Percentiles rank a stretch among this genome's conserved stretches.
phyloP scores from a whole-genome alignment of 176 grass and related monocot species.

The Guadua angustifolia region DNA sequence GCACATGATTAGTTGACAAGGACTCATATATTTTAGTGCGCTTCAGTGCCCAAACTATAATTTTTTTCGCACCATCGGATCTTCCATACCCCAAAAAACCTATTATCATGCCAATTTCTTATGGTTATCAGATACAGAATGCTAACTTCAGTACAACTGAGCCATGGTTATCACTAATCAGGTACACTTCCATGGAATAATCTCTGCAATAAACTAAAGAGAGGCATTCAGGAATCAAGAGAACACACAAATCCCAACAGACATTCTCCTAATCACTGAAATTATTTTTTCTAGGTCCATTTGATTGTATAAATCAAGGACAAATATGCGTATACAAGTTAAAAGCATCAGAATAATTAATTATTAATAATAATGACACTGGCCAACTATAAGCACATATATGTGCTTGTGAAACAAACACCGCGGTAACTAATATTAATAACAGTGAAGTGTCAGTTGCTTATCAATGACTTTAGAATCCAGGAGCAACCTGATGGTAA shows the following conservation, averaged over 20 bases:
- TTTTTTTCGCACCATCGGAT: too few relatives aligned
- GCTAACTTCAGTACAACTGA: neutral
- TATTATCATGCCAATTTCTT: neutral
- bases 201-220: neutral
- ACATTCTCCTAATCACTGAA: conserved; percentile 4
- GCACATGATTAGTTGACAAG: too few relatives aligned
- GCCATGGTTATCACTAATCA: neutral
- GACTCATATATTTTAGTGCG: too few relatives aligned
- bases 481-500: neutral
- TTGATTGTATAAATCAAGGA: neutral
- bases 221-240: too few relatives aligned
- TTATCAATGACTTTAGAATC: conserved; percentile 1
- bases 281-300: neutral
- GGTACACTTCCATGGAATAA: neutral
- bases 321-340: neutral
- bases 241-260: neutral
- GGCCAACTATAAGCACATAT: conserved; percentile 15
- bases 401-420: neutral
- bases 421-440: neutral
- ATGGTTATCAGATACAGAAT: neutral
- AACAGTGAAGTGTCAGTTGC: neutral
- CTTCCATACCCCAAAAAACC: too few relatives aligned
- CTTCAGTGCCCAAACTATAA: too few relatives aligned
- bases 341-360: neutral
- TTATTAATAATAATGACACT: neutral